A percentile compares a stretch with the other conserved stretches of the same genome.
phyloP scores from a whole-genome alignment of 805 yeast genomes.

The Limtongia smithiae region DNA sequence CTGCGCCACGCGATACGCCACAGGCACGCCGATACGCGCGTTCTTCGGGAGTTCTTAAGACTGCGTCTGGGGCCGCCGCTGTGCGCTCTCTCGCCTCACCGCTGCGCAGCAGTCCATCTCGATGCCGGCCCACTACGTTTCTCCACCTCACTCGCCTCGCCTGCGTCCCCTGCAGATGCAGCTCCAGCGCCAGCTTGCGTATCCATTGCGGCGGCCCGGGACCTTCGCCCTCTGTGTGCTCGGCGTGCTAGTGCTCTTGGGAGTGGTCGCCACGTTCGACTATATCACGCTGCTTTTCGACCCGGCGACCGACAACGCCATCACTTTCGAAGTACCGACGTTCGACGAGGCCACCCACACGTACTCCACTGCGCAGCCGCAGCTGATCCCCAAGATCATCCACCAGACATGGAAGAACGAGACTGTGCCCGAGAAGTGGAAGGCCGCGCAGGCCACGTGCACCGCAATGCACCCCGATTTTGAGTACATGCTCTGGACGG shows the following conservation, averaged over 20 bases:
- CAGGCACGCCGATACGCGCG: too few species aligned
- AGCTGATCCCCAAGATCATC: constrained; percentile 79
- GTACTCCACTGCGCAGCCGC: constrained; percentile 33
- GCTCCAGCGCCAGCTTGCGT: too few species aligned
- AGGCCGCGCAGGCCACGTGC: constrained; percentile 70
- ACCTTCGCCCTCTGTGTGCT: constrained; percentile 21
- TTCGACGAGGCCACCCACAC: constrained; percentile 11
- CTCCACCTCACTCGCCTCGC: too few species aligned
- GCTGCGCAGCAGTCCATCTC: too few species aligned
- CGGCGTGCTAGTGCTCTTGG: constrained; percentile 21
- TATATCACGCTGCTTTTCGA: constrained; percentile 28
- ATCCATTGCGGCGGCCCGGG: constrained; percentile 21
- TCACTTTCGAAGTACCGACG: constrained; percentile 19
- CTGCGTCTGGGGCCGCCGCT: too few species aligned
- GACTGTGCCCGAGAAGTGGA: constrained; percentile 79
- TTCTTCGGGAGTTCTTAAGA: too few species aligned
- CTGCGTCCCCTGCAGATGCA: too few species aligned
- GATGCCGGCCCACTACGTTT: too few species aligned
- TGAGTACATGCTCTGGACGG: constrained; percentile 83
- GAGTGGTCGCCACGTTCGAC: constrained; percentile 23
- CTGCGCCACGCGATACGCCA: too few species aligned
- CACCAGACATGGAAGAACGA: constrained; percentile 88
- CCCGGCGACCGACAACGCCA: constrained; percentile 27
- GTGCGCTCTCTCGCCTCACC: too few species aligned
- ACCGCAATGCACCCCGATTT: constrained; percentile 81